Evolutionary conservation across 2,329 filamentous ascomycete genomes (phyloP), one percentile per base, ranked within the genome.

Genomic region (Clonostachys solani): DNA sequence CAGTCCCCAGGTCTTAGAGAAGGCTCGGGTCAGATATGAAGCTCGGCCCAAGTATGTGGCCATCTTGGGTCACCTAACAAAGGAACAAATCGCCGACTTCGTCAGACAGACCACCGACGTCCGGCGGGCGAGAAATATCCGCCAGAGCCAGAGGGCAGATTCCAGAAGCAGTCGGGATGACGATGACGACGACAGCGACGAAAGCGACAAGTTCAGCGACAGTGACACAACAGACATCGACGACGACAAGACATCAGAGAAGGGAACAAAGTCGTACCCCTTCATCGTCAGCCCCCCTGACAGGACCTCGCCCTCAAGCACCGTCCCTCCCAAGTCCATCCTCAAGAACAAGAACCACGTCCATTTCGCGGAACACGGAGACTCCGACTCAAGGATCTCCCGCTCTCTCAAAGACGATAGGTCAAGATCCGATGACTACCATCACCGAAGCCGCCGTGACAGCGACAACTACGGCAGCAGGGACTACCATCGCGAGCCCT

Each of bases 271-370:
- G 49, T 60, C 50, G 34, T 66, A 66, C 40, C 67, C 63, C 3
- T 60, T 60, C 45, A 69, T 70, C 49, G 66, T 69, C 49, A 63
- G 53, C 44, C 63, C 65, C 1, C 67, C 66, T 1, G 52, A 45
- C 33, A 65, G 61, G 50, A 60, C 59, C 1, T 69, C 65, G 0
- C 62, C 67, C 0, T 55, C 67, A 2, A 63, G 59, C 43, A 65
- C 65, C 6, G 59, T 63, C 4, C 59, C 57, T 49, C 80, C 79
- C 2, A 82, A 81, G 54, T 74, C 78, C 6, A 83, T 83, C n/a
- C 65, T 83, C 16, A 83, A 83, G 66, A 83, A 83, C 57, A 75
- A 72, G 54, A 79, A 80, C 50, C 76, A 76, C 42, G 77, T 83
- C 6, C 72, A 73, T 5, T 80, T 80, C 49, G 72, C 71, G 1